Evolutionary conservation across 75 land plant species (phyloP), one percentile per base, ranked within the genome.

Genomic region (Gnetum montanum): DNA sequence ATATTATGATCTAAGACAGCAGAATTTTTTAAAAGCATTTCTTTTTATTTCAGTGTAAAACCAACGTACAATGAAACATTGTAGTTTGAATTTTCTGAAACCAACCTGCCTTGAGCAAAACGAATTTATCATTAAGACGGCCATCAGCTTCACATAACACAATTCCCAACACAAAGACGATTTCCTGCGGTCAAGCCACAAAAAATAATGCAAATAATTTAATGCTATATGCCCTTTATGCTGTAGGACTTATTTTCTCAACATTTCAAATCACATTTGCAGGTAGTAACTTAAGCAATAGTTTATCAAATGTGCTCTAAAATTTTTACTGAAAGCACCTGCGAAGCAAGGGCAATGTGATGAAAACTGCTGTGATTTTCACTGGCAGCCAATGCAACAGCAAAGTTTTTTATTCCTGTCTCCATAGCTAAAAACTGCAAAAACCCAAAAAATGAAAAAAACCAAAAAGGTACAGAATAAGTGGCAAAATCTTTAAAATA

Each of bases 101-200:
- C 35, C 45, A 89, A 95, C 98, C 89, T 63, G 96, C 80, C 71
- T 94, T 86, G 44, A 94, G 66, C 59, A 94, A 54, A 3, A 79
- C 60, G 19, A 90, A 88, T 19, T 87, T 91, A 19, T 91, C 98
- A 63, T 94, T 94, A 23, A 88, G 74, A 69, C 67, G 94, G 12
- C 95, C 98, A 59, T 94, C 98, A 35, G 81, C 90, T 52, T 94
- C 96, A 61, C 94, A 94, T 50, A 74, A 79, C 35, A 94, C 68
- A 81, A 95, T 82, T 25, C 98, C 98, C 69, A 85, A 78, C 15
- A 82, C 80, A 54, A 85, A 69, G 20, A 86, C 47, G 35, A 62
- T 74, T 64, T 82, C 82, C 98, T 94, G 90, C 47, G 61, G 63
- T 31, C 11, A 20, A 34, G 37, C 31, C 24, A 6, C 23, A 31